Base-by-base conservation (phyloP, 148 eudicot species). In the Chenopodium formosanum region DNA sequence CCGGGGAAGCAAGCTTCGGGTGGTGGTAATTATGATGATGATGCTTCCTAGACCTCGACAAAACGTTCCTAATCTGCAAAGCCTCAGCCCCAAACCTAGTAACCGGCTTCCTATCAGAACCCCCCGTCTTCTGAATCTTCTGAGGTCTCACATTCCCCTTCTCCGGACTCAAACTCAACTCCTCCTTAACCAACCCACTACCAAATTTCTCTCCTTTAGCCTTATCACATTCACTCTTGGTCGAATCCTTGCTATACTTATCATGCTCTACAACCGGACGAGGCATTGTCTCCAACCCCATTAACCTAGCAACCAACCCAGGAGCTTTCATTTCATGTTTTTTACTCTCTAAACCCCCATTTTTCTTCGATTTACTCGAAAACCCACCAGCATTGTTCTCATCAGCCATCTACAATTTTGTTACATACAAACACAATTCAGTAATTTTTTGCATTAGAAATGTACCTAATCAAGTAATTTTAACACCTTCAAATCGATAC, bases 201-300 rank as follows among this genome's bases (percentile, higher is more conserved):
- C 47, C 75, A 66, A 63, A 65, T 34, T 79, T 86, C n/a, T 70
- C 89, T 31, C 82, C 82, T 16, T 70, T 83, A 4, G 74, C 86
- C 76, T 75, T 48, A 32, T 13, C 17, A 56, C 76, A 81, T 53
- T 68, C 75, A 16, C 60, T 86, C 69, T 78, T 78, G 2, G 27
- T 22, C 5, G 81, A 66, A 83, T 56, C 83, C 79, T 88, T 87
- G 77, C 76, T 83, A 2, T 86, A 69, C 67, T 84, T 81, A 64
- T 84, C 82, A 68, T 83, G 79, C 34, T 83, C 82, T n/a, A 70
- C 81, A 78, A 73, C 83, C 19, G 97, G 90, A 77, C 85, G 85
- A 44, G 99, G 98, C 94, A 97, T 81, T 56, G 94, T 85, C 40
- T 97, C 99, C 81, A 97, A 90, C 1, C 99, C 99, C 99, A 97